Percentiles rank a stretch among this genome's conserved stretches.
These are phyloP conservation scores for Papiliotrema terrestris DNA, from an alignment of 1,284 basidiomycete species.

Conservation along the genomic window DNA sequence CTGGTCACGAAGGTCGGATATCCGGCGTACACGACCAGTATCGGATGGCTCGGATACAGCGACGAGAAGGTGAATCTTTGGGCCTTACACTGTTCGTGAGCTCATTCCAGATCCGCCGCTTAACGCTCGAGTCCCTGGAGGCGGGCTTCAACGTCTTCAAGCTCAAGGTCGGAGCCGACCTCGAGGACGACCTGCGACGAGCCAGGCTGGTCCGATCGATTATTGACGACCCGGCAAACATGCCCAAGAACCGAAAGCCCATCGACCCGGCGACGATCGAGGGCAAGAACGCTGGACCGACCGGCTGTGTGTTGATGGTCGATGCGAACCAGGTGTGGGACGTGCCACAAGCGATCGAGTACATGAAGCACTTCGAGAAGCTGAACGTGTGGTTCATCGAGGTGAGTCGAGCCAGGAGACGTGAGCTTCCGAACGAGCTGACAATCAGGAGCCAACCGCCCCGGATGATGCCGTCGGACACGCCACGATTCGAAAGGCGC, in stretches of 20 bases:
- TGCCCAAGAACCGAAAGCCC: conserved; percentile 45
- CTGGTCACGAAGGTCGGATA: conserved; percentile 67
- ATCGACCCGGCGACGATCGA: conserved; percentile 64
- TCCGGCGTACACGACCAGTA: conserved; percentile 91
- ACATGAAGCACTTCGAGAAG: conserved; percentile 72
- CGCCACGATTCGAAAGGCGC: conserved; percentile 54
- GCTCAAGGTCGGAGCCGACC: conserved; percentile 90
- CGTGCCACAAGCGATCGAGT: conserved; percentile 86
- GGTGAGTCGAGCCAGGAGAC: not conserved
- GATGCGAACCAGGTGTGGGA: conserved; percentile 97
- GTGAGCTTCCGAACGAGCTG: too few species aligned
- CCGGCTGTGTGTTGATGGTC: conserved; percentile 91
- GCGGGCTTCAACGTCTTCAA: conserved; percentile 95
- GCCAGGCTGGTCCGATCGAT: conserved; percentile 84
- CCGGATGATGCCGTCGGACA: conserved; percentile 72
- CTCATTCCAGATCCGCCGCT: conserved; percentile 60
- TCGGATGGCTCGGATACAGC: conserved; percentile 71
- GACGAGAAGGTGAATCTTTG: conserved; percentile 20
- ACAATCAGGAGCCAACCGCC: conserved; percentile 69
- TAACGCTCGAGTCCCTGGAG: conserved; percentile 79
- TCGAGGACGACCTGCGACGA: conserved; percentile 76
- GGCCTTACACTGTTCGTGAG: not conserved
- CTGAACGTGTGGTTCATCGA: conserved; percentile 98
- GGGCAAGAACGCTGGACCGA: conserved; percentile 91
- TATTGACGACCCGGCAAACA: conserved; percentile 74